A percentile compares a stretch with the other conserved stretches of the same genome.
Conservation (phyloP, 2,329 filamentous ascomycete species). For the Aspergillus pseudoviridinutans region DNA sequence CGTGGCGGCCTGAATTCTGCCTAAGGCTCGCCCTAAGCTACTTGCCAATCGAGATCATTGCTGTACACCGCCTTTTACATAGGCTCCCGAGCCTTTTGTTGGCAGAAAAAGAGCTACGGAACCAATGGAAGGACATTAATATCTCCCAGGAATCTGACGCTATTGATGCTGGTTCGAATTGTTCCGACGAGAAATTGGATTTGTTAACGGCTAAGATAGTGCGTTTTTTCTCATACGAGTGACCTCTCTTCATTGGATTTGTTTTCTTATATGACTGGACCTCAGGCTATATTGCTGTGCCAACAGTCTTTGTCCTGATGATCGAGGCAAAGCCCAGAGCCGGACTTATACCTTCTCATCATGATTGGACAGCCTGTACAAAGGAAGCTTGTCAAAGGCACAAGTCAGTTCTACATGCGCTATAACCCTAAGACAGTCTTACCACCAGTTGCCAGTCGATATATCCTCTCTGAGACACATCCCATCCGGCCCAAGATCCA, state of each 20-base stretch:
- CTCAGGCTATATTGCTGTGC: neutral
- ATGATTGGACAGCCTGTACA: neutral
- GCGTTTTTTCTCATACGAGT: neutral
- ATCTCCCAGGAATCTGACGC: neutral
- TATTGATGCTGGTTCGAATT: neutral
- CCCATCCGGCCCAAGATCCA: slow-evolving; percentile 36
- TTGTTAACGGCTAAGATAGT: neutral
- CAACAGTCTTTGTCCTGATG: neutral
- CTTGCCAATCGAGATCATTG: slow-evolving; percentile 6
- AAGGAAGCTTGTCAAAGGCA: slow-evolving; percentile 14
- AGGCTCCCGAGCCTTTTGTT: slow-evolving; percentile 1
- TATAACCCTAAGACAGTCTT: slow-evolving; percentile 21
- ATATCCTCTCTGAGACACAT: slow-evolving; percentile 25
- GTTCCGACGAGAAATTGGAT: neutral
- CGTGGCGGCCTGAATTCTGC: slow-evolving; percentile 24
- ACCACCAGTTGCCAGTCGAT: slow-evolving; percentile 28
- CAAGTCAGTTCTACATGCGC: slow-evolving; percentile 19
- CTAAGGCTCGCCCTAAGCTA: slow-evolving; percentile 20
- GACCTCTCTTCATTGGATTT: neutral
- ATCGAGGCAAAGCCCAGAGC: neutral
- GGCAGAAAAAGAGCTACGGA: slow-evolving; percentile 6
- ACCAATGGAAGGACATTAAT: neutral
- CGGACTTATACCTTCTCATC: neutral
- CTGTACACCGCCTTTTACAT: slow-evolving; percentile 13
- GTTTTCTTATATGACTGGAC: neutral